Evolutionary conservation across 2,329 filamentous ascomycete genomes (phyloP).

Genomic region (Chaetomium sp.): DNA sequence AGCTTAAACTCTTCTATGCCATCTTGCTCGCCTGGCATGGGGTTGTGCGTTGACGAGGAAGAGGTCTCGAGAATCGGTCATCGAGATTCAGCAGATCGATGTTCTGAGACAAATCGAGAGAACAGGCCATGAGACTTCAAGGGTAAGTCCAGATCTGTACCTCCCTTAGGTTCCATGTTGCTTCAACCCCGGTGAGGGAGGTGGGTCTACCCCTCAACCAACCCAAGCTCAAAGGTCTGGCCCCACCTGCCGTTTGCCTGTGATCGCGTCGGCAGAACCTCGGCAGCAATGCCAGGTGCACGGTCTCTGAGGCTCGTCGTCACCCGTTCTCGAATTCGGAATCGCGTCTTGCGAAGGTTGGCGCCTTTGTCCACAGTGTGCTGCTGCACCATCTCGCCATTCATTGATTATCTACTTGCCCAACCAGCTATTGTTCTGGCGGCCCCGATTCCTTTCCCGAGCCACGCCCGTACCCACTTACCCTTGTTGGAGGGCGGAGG

Average conservation of each 20-base stretch:
- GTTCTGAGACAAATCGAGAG: not conserved
- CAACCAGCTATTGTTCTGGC: constrained; percentile 8
- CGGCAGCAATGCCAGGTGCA: constrained; percentile 8
- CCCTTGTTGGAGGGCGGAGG: not conserved
- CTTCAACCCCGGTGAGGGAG: not conserved
- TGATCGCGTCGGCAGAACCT: constrained; percentile 12
- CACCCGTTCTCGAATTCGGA: constrained; percentile 7
- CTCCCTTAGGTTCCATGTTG: too few species aligned
- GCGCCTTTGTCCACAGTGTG: constrained; percentile 8
- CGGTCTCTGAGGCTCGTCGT: constrained; percentile 5
- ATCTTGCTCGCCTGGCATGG: not conserved
- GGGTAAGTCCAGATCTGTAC: too few species aligned
- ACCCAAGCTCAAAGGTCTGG: not conserved
- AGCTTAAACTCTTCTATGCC: too few species aligned
- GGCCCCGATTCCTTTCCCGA: not conserved
- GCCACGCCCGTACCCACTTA: not conserved
- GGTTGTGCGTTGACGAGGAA: not conserved
- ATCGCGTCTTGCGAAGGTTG: constrained; percentile 15
- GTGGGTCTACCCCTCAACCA: not conserved
- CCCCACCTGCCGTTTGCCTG: not conserved
- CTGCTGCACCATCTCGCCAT: constrained; percentile 13
- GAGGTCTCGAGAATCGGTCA: not conserved
- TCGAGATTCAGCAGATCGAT: not conserved
- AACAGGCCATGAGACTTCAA: too few species aligned
- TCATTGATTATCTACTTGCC: not conserved